Base-by-base conservation (phyloP, 306 rosid species). In the Quercus variabilis region DNA sequence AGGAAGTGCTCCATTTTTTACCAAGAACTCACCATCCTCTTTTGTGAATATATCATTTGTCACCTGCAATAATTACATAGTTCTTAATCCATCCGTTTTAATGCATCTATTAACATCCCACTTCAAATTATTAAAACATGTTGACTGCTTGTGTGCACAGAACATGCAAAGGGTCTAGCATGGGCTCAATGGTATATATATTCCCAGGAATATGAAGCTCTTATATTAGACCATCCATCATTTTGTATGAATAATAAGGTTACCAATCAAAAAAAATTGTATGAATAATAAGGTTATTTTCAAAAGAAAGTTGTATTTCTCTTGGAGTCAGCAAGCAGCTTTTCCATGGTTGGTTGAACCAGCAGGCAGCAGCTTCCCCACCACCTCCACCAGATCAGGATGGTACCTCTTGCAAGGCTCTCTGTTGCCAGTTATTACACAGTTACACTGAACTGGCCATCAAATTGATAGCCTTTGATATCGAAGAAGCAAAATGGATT, bases 21-120 rank as follows among this genome's bases (percentile, higher is more conserved):
- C 99, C 93, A 95, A 86, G 83, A 95, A 95, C 80, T 95, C 99
- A 57, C 98, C 99, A 79, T 95, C 99, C 90, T 95, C 98, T 67
- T 91, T 93, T 0, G 99, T 95, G 85, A 95, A 95, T 74, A 95
- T 95, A 81, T 95, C 99, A 84, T 95, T 95, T n/a, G 98, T 93
- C 68, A 95, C 96, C 96, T 94, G 79, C 69, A 23, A 84, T 43
- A 35, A 72, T 38, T 56, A 46, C 54, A 35, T 10, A 18, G 25
- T 51, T 46, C 6, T 15, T 4, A 81, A 58, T 58, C 33, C 7
- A 18, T 67, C 68, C 2, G 3, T 11, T 7, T 9, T 2, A 23
- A 26, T 4, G 57, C 21, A 25, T 21, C 1, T 55, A 72, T 41
- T 6, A 33, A 25, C n/a, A 52, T 63, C 41, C 41, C 9, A 28